Evolutionary conservation across 306 rosid species (phyloP).

Genomic region (Lathyrus tuberosus): DNA sequence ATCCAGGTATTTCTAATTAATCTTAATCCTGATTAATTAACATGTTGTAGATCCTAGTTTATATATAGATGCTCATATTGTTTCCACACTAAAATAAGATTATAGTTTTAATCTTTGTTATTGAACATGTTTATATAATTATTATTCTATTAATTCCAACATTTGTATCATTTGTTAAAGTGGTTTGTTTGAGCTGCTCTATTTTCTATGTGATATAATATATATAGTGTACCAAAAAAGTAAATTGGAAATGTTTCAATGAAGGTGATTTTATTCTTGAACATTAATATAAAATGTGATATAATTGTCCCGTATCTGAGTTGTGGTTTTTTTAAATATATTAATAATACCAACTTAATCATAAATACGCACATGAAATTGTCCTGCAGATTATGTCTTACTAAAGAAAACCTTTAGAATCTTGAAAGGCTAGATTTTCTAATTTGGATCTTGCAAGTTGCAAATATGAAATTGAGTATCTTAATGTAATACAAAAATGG

Average conservation of each 20-base stretch:
- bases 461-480: constrained; percentile 14
- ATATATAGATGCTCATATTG: too few relatives aligned
- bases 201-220: too few relatives aligned
- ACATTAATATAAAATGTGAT: neutral
- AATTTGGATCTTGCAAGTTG: constrained; percentile 42
- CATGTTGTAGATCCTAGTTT: too few relatives aligned
- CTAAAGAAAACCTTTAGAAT: constrained; percentile 42
- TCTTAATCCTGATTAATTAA: too few relatives aligned
- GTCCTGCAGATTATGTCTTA: constrained; percentile 41
- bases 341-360: constrained; percentile 7
- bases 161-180: too few relatives aligned
- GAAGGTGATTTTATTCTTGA: constrained; percentile 35
- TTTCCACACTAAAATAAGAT: too few relatives aligned
- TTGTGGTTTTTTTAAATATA: constrained; percentile 26
- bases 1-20: too few relatives aligned
- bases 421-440: constrained; percentile 48
- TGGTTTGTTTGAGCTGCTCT: too few relatives aligned
- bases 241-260: constrained; percentile 31
- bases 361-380: constrained; percentile 31
- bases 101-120: too few relatives aligned
- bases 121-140: too few relatives aligned
- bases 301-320: constrained; percentile 10
- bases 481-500: neutral
- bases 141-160: too few relatives aligned
- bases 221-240: too few relatives aligned